Percentiles rank a stretch among this genome's conserved stretches.
Evolutionary conservation across 2,329 filamentous ascomycete genomes (phyloP).

Genomic region (Elsinoe fawcettii): DNA sequence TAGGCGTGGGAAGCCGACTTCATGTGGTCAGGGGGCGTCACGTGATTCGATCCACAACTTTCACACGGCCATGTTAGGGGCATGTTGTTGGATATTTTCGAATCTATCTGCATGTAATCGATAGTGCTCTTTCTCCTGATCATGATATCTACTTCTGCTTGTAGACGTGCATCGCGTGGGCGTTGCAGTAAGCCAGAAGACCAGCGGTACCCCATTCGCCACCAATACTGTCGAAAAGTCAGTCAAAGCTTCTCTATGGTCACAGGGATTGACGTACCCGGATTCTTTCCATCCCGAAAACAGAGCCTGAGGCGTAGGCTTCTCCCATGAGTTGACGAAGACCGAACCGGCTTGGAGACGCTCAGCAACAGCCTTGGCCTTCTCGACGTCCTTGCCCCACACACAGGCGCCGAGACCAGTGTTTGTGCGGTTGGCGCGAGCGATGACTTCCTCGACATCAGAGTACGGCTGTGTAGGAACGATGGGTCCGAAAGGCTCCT

Average conservation of each 20-base stretch:
- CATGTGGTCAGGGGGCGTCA: background rate
- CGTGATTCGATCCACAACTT: background rate
- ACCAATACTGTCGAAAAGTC: conserved; percentile 51
- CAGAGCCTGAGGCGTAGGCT: conserved; percentile 39
- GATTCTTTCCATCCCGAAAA: conserved; percentile 71
- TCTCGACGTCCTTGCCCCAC: conserved; percentile 44
- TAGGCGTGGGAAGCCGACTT: background rate
- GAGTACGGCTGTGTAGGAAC: conserved; percentile 40
- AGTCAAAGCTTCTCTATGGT: no score
- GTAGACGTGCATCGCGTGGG: conserved; percentile 41
- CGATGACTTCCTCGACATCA: conserved; percentile 41
- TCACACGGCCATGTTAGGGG: background rate
- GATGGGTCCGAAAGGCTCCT: conserved; percentile 48
- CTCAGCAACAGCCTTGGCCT: conserved; percentile 41
- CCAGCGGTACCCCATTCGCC: conserved; percentile 52
- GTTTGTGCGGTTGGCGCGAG: conserved; percentile 42
- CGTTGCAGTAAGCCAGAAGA: conserved; percentile 41
- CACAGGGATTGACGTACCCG: conserved; percentile 30
- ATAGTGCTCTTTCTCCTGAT: background rate
- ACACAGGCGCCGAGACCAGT: conserved; percentile 49
- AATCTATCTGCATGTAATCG: background rate
- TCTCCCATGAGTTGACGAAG: conserved; percentile 48
- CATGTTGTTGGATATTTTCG: background rate
- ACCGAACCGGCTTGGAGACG: conserved; percentile 48
- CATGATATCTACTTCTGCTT: conserved; percentile 27